Conservation (phyloP, 1,139 yeast genomes). For the Blastobotrys indianensis region DNA sequence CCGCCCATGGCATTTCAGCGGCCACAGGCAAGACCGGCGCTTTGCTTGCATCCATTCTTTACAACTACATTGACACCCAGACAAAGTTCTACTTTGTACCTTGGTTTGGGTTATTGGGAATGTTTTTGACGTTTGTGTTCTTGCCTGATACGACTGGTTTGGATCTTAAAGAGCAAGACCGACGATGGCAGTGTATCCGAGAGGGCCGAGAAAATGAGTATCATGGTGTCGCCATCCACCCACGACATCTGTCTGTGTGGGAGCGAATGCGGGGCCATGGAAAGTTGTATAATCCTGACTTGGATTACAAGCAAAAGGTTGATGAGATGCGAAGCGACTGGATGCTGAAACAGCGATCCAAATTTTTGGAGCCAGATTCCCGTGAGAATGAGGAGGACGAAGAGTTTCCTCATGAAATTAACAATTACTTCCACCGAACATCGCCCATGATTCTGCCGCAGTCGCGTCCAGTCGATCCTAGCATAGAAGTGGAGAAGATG, state of each 20-base stretch:
- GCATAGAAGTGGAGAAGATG: slow-evolving; percentile 22
- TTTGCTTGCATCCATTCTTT: slow-evolving; percentile 77
- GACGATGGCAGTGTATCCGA: slow-evolving; percentile 33
- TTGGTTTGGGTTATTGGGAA: slow-evolving; percentile 37
- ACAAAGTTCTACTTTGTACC: slow-evolving; percentile 36
- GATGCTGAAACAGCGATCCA: slow-evolving; percentile 32
- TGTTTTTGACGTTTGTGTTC: slow-evolving; percentile 32
- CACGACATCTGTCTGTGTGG: slow-evolving; percentile 33
- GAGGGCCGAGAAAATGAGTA: slow-evolving; percentile 34
- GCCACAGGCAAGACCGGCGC: slow-evolving; percentile 97
- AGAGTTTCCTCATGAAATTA: slow-evolving; percentile 24
- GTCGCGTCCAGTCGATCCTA: slow-evolving; percentile 7
- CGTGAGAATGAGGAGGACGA: slow-evolving; percentile 20
- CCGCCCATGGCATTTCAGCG: slow-evolving; percentile 97
- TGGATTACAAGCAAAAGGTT: slow-evolving; percentile 36
- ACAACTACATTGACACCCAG: slow-evolving; percentile 33
- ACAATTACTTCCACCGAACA: slow-evolving; percentile 33
- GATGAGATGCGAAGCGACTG: slow-evolving; percentile 35
- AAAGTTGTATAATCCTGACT: slow-evolving; percentile 35
- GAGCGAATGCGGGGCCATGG: slow-evolving; percentile 33
- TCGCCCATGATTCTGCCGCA: slow-evolving; percentile 30
- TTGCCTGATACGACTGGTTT: slow-evolving; percentile 37
- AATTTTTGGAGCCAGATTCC: slow-evolving; percentile 23
- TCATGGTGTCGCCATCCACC: slow-evolving; percentile 37
- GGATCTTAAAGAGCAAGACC: slow-evolving; percentile 36